A percentile compares a stretch with the other conserved stretches of the same genome.
phyloP scores from a whole-genome alignment of 306 rosid species.

The Hippophae tibetana region DNA sequence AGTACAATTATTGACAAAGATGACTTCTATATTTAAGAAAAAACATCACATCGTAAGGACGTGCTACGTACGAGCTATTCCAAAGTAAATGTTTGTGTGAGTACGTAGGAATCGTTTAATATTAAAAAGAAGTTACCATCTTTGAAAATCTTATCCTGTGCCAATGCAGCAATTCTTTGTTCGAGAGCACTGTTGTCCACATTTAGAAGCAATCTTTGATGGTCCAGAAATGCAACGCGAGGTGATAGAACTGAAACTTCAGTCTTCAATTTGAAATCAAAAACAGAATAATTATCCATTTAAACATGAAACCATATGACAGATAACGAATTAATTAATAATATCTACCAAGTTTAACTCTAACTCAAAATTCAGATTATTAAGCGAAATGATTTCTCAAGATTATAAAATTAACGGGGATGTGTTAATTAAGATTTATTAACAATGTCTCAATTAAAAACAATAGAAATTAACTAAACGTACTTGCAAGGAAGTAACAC shows the following conservation, averaged over 20 bases:
- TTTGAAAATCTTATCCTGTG: slow-evolving; percentile 91
- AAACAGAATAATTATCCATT: no score
- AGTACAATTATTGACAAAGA: no score
- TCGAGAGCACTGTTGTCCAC: slow-evolving; percentile 93
- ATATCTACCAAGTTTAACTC: neutral
- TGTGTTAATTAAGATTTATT: no score
- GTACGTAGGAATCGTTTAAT: no score
- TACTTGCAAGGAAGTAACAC: slow-evolving; percentile 86
- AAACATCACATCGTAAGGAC: no score
- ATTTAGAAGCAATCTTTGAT: slow-evolving; percentile 82
- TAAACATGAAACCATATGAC: neutral
- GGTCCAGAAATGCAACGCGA: slow-evolving; percentile 82
- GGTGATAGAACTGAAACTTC: slow-evolving; percentile 89
- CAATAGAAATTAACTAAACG: neutral
- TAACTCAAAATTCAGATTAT: neutral
- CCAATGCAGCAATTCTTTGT: slow-evolving; percentile 91
- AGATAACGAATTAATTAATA: neutral
- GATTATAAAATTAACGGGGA: no score
- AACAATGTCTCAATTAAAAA: no score
- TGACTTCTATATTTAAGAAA: no score
- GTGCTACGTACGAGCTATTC: no score
- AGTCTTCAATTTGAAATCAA: slow-evolving; percentile 36
- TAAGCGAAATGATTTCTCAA: no score
- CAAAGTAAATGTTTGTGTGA: no score
- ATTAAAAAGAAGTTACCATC: slow-evolving; percentile 44